These are phyloP conservation scores for Litsea cubeba DNA, from an alignment of 164 flowering plant genomes.

Conservation along the genomic window DNA sequence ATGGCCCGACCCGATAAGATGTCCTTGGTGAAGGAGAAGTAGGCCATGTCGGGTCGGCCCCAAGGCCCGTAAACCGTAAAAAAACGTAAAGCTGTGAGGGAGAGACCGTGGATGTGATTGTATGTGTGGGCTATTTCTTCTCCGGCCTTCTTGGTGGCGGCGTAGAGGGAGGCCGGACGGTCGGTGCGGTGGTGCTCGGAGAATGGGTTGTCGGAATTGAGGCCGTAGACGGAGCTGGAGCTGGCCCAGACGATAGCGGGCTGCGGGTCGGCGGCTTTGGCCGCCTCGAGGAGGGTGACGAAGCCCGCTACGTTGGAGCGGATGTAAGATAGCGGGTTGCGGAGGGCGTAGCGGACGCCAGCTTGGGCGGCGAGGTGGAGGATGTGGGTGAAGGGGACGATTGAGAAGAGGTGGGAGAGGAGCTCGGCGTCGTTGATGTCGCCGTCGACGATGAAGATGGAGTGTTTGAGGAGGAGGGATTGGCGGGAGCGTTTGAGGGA, in stretches of 20 bases:
- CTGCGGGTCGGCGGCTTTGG: constrained; percentile 67
- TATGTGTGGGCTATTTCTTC: constrained; percentile 93
- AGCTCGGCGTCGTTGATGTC: constrained; percentile 66
- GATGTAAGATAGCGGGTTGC: constrained; percentile 81
- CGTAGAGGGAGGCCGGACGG: constrained; percentile 87
- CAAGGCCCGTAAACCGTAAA: constrained; percentile 96
- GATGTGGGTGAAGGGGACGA: constrained; percentile 79
- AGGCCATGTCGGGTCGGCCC: constrained; percentile 96
- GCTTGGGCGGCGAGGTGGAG: constrained; percentile 95
- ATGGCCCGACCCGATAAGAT: constrained; percentile 50
- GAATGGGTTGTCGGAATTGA: constrained; percentile 69
- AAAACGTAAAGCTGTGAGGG: constrained; percentile 77
- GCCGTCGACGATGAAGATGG: constrained; percentile 69
- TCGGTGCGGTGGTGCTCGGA: constrained; percentile 78
- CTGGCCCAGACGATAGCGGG: constrained; percentile 95
- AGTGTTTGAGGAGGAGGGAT: constrained; percentile 37
- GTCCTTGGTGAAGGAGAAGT: constrained; percentile 88
- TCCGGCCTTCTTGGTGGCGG: constrained; percentile 93
- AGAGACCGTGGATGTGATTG: constrained; percentile 84
- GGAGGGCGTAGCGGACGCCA: constrained; percentile 92
- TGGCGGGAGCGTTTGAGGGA: constrained; percentile 72
- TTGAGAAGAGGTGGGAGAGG: constrained; percentile 63
- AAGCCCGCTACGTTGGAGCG: constrained; percentile 81
- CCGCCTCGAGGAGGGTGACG: constrained; percentile 62
- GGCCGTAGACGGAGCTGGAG: constrained; percentile 88